Evolutionary conservation across 768 basidiomycete genomes (phyloP).

Genomic region (Baorangia bicolor): DNA sequence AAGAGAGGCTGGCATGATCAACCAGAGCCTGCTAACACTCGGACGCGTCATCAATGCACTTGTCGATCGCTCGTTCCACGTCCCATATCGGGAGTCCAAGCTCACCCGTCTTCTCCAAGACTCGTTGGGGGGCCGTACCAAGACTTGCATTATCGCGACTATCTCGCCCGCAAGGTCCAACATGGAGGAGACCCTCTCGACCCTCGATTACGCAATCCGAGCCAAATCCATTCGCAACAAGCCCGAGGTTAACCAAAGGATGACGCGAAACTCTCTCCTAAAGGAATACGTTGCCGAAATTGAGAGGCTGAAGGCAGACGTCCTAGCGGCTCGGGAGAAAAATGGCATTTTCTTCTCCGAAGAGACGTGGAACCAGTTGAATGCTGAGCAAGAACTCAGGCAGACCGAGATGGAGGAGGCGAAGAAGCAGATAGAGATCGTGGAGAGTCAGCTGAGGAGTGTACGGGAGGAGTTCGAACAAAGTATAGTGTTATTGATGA

Average conservation of each 20-base stretch:
- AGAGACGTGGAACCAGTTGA: conserved; percentile 87
- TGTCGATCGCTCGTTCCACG: conserved; percentile 87
- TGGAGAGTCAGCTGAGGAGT: conserved; percentile 77
- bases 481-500: conserved; percentile 73
- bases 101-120: conserved; percentile 97
- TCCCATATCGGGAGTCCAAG: conserved; percentile 97
- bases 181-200: conserved; percentile 96
- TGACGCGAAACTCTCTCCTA: conserved; percentile 87
- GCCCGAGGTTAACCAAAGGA: conserved; percentile 92
- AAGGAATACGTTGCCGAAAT: conserved; percentile 95
- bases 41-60: conserved; percentile 96
- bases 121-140: conserved; percentile 95
- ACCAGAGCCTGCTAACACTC: conserved; percentile 94
- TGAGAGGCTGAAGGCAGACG: conserved; percentile 86
- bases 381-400: conserved; percentile 68
- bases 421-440: conserved; percentile 75
- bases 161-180: conserved; percentile 92
- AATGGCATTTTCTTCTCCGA: conserved; percentile 94
- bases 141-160: conserved; percentile 97
- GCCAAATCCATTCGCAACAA: conserved; percentile 95
- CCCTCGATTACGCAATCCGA: conserved; percentile 92
- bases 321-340: conserved; percentile 90
- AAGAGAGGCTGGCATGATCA: conserved; percentile 98
- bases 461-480: conserved; percentile 92
- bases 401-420: conserved; percentile 82